phyloP scores from a whole-genome alignment of 257 asterid genomes.

The Coffea eugenioides region DNA sequence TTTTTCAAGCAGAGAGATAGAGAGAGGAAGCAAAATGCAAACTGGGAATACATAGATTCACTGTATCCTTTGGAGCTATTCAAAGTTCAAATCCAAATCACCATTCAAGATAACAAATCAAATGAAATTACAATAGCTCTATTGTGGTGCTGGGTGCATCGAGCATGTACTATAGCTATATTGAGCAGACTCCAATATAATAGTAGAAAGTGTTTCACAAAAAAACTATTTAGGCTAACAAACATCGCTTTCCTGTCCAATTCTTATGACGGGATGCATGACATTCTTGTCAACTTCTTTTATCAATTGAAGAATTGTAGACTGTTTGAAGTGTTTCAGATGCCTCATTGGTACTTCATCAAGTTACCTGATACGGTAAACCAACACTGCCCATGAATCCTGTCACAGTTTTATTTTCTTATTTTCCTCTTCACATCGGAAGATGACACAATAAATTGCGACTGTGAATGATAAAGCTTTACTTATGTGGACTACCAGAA shows the following conservation, averaged over 20 bases:
- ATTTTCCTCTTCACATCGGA: background rate
- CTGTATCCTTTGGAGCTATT: background rate
- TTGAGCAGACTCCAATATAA: background rate
- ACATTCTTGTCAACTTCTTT: background rate
- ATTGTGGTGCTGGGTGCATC: background rate
- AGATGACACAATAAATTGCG: background rate
- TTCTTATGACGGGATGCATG: too few relatives aligned
- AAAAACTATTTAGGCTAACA: background rate
- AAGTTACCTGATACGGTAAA: background rate
- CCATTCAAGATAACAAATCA: background rate
- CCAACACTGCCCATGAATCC: background rate
- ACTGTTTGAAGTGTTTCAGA: background rate
- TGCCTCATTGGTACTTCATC: background rate
- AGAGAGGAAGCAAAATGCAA: background rate
- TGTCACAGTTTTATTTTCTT: background rate
- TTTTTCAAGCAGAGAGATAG: too few relatives aligned
- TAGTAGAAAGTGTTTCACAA: background rate
- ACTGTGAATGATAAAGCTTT: background rate
- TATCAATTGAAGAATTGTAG: background rate
- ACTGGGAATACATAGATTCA: background rate
- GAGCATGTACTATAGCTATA: background rate
- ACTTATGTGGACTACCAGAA: background rate
- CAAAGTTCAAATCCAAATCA: background rate
- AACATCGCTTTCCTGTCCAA: background rate
- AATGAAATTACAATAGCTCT: background rate